Conservation (phyloP, 768 basidiomycete genomes). For the Dentipellis sp. region DNA sequence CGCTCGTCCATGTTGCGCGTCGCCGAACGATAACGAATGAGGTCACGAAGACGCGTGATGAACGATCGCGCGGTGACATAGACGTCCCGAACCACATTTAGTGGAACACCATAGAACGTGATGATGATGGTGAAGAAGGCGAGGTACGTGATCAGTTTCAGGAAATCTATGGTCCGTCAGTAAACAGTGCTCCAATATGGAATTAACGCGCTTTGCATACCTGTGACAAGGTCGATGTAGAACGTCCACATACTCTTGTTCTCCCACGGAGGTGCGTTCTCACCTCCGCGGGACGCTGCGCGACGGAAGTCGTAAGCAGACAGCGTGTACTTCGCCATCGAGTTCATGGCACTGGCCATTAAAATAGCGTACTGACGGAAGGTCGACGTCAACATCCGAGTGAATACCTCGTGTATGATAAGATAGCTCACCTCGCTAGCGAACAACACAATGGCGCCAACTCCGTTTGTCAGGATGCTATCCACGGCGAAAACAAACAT, state of each 20-base stretch:
- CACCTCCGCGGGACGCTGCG: slow-evolving; percentile 68
- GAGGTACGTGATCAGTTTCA: slow-evolving; percentile 88
- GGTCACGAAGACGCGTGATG: slow-evolving; percentile 74
- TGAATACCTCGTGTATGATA: slow-evolving; percentile 9
- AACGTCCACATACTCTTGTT: slow-evolving; percentile 97
- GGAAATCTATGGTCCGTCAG: slow-evolving; percentile 54
- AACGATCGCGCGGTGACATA: slow-evolving; percentile 94
- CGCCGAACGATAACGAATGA: slow-evolving; percentile 87
- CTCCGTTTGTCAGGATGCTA: slow-evolving; percentile 66
- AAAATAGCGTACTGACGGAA: slow-evolving; percentile 73
- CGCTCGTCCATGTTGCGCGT: slow-evolving; percentile 95
- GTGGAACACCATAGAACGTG: slow-evolving; percentile 86
- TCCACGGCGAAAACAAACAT: slow-evolving; percentile 79
- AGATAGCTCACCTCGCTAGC: slow-evolving; percentile 70
- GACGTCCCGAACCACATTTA: slow-evolving; percentile 96
- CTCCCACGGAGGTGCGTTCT: slow-evolving; percentile 89
- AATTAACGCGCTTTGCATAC: slow-evolving; percentile 33
- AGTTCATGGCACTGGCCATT: slow-evolving; percentile 69
- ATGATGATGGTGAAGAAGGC: slow-evolving; percentile 92
- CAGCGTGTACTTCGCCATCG: slow-evolving; percentile 74
- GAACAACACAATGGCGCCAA: slow-evolving; percentile 90
- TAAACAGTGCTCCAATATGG: neutral
- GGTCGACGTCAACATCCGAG: slow-evolving; percentile 2
- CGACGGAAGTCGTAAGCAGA: slow-evolving; percentile 76
- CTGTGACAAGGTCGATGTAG: slow-evolving; percentile 87